A percentile compares a stretch with the other conserved stretches of the same genome.
Evolutionary conservation across 1,284 basidiomycete genomes (phyloP).

Genomic region (Irpex rosettiformis): DNA sequence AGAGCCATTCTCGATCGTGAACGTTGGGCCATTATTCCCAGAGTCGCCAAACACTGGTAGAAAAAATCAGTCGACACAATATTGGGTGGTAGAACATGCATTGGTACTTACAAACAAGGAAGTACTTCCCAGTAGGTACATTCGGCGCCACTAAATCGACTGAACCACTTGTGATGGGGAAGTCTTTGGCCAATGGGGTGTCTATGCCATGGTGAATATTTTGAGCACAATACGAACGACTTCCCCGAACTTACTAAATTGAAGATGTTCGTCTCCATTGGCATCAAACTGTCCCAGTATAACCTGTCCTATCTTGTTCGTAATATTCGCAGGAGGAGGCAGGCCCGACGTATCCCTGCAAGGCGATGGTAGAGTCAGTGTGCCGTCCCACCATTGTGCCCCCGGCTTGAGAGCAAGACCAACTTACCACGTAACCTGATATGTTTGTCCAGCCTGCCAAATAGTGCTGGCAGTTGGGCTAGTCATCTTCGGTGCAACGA

Average conservation of each 20-base stretch:
- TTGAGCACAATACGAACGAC: not conserved
- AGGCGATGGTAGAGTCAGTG: conserved; percentile 3
- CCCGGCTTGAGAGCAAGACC: not conserved
- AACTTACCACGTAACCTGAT: conserved; percentile 58
- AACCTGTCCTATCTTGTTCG: conserved; percentile 37
- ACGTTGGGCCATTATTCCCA: conserved; percentile 11
- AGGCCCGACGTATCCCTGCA: conserved; percentile 49
- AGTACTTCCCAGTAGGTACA: conserved; percentile 38
- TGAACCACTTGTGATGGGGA: conserved; percentile 48
- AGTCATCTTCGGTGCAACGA: conserved; percentile 53
- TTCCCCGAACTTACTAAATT: conserved; percentile 40
- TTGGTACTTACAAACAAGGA: conserved; percentile 33
- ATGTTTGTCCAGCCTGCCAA: conserved; percentile 50
- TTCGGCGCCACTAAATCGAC: conserved; percentile 54
- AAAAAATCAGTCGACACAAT: no score
- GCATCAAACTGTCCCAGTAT: conserved; percentile 46
- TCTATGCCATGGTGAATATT: conserved; percentile 12
- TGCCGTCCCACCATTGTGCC: conserved; percentile 7
- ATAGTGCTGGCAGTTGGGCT: conserved; percentile 46
- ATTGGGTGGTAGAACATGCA: no score
- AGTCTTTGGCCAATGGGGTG: conserved; percentile 50
- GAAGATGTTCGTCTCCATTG: conserved; percentile 47
- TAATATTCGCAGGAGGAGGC: conserved; percentile 45
- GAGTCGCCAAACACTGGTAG: conserved; percentile 11
- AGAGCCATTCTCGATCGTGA: conserved; percentile 8